A percentile compares a stretch with the other conserved stretches of the same genome.
Evolutionary conservation across 305 asterid species (phyloP).

Genomic region (Rubia balearica): DNA sequence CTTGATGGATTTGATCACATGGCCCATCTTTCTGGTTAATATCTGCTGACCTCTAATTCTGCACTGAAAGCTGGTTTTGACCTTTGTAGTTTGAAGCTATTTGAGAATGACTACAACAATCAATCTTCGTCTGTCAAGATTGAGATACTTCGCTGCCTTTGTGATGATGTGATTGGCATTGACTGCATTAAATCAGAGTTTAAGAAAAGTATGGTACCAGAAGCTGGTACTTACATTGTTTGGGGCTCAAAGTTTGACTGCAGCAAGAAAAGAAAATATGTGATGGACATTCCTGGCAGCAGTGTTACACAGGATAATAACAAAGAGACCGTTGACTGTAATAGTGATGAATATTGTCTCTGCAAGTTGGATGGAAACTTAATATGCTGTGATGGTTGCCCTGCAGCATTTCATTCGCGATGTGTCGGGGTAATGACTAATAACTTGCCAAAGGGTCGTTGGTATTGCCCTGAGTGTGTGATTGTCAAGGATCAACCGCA

Average conservation of each 20-base stretch:
- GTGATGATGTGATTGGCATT: conserved; percentile 75
- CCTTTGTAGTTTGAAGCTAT: conserved; percentile 42
- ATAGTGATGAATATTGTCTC: conserved; percentile 81
- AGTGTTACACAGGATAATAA: conserved; percentile 58
- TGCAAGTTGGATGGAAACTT: conserved; percentile 91
- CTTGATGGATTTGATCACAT: conserved; percentile 80
- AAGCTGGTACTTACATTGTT: conserved; percentile 39
- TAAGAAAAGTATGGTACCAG: conserved; percentile 40
- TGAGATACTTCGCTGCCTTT: conserved; percentile 69
- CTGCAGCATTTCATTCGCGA: conserved; percentile 86
- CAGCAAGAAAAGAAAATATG: conserved; percentile 52
- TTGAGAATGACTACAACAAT: conserved; percentile 54
- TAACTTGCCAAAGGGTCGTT: conserved; percentile 87
- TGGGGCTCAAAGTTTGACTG: conserved; percentile 36
- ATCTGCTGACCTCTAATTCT: conserved; percentile 60
- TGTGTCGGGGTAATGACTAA: conserved; percentile 77
- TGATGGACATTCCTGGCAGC: conserved; percentile 42
- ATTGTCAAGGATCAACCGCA: conserved; percentile 59
- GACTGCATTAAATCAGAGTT: conserved; percentile 66
- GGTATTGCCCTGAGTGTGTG: conserved; percentile 93
- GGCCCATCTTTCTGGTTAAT: conserved; percentile 85
- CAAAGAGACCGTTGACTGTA: conserved; percentile 54
- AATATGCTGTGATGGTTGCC: conserved; percentile 97
- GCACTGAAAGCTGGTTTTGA: conserved; percentile 54
- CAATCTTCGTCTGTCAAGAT: conserved; percentile 60